These are phyloP conservation scores for Lignosus rhinocerotis DNA, from an alignment of 1,284 basidiomycete genomes.

Conservation along the genomic window DNA sequence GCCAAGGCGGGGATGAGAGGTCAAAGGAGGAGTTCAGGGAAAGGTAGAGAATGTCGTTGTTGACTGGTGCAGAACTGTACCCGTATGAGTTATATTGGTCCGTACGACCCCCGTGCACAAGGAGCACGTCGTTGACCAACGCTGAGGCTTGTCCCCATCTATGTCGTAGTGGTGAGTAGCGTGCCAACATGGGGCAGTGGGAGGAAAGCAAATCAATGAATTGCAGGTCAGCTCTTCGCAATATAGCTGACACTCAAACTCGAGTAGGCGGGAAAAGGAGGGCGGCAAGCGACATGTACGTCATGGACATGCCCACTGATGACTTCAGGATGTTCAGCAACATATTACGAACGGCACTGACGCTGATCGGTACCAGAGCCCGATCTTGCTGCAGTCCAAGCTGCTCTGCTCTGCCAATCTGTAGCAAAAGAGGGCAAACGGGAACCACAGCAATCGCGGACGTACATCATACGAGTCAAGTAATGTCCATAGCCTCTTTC, in stretches of 20 bases:
- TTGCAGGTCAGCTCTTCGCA: too few species aligned
- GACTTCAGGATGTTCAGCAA: background rate
- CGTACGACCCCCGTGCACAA: slow-evolving; percentile 78
- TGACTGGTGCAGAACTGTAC: slow-evolving; percentile 75
- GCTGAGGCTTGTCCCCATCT: slow-evolving; percentile 84
- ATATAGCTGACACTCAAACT: too few species aligned
- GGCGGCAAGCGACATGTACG: background rate
- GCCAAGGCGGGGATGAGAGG: slow-evolving; percentile 65
- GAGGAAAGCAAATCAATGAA: background rate
- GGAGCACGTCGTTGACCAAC: slow-evolving; percentile 60
- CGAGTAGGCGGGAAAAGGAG: too few species aligned
- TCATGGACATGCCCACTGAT: background rate
- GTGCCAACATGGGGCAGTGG: background rate
- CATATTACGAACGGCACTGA: background rate
- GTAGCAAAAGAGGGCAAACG: too few species aligned
- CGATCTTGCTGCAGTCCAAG: background rate
- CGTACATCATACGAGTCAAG: background rate
- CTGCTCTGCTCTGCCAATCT: background rate
- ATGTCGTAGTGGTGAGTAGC: background rate
- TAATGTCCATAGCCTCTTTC: background rate
- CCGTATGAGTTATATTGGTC: slow-evolving; percentile 67
- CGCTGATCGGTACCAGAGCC: background rate
- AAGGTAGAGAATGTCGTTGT: slow-evolving; percentile 68
- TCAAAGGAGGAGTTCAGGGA: slow-evolving; percentile 63
- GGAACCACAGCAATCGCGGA: too few species aligned